Evolutionary conservation across 306 rosid genomes (phyloP).

Genomic region (Begonia peltatifolia): DNA sequence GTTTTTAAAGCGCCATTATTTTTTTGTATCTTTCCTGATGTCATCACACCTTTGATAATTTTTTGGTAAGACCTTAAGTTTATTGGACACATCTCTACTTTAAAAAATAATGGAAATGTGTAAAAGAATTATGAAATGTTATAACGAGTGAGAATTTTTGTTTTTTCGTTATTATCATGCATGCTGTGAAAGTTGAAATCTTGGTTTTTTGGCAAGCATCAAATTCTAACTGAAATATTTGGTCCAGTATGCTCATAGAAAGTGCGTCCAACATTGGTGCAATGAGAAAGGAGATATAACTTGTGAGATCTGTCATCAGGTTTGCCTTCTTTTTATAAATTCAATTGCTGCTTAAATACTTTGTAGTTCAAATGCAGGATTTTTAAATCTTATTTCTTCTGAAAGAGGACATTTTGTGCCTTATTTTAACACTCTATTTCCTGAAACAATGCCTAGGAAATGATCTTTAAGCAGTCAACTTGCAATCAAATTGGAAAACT

Average conservation of each 20-base stretch:
- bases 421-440: too few species aligned
- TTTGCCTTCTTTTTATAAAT: conserved; percentile 12
- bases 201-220: conserved; percentile 5
- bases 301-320: conserved; percentile 98
- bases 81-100: too few species aligned
- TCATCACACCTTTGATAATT: too few species aligned
- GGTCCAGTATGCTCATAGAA: conserved; percentile 85
- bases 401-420: too few species aligned
- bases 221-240: conserved; percentile 8
- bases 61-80: too few species aligned
- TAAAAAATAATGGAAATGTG: too few species aligned
- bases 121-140: not conserved
- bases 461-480: too few species aligned
- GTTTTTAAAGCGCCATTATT: too few species aligned
- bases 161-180: not conserved
- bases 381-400: not conserved
- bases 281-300: conserved; percentile 91
- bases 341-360: not conserved
- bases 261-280: conserved; percentile 98
- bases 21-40: too few species aligned
- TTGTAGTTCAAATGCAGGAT: not conserved
- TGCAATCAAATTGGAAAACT: too few species aligned
- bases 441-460: too few species aligned
- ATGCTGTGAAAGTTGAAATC: not conserved
- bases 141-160: not conserved